These are phyloP conservation scores for Russula ochroleuca DNA, from an alignment of 768 basidiomycete species.

Conservation along the genomic window DNA sequence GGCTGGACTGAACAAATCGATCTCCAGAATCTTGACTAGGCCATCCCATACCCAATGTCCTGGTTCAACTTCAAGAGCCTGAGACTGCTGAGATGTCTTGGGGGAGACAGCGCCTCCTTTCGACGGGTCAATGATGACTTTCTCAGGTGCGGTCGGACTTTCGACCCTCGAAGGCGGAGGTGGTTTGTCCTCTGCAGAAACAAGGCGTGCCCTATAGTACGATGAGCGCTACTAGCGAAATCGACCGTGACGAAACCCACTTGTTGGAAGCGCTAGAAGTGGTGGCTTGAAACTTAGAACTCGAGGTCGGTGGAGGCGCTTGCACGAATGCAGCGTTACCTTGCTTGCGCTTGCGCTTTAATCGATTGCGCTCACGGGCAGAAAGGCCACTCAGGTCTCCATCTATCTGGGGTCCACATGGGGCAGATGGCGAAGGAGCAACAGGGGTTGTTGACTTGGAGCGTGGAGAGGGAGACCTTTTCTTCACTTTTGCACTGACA, in stretches of 20 bases:
- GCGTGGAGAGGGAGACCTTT: constrained; percentile 38
- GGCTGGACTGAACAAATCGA: constrained; percentile 75
- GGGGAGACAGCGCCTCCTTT: constrained; percentile 84
- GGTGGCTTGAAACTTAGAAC: constrained; percentile 59
- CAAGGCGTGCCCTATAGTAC: constrained; percentile 59
- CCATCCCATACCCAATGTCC: constrained; percentile 88
- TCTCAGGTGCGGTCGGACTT: constrained; percentile 57
- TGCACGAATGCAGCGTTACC: constrained; percentile 81
- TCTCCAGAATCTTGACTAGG: constrained; percentile 70
- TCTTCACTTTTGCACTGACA: constrained; percentile 29
- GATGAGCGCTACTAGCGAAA: constrained; percentile 1
- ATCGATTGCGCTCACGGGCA: constrained; percentile 86
- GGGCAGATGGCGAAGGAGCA: constrained; percentile 47
- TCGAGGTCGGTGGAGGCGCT: constrained; percentile 52
- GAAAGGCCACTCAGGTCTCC: constrained; percentile 59
- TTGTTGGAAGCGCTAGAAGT: constrained; percentile 57
- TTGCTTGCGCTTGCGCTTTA: constrained; percentile 91
- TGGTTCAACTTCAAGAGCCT: constrained; percentile 67
- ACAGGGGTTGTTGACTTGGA: constrained; percentile 46
- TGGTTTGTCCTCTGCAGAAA: constrained; percentile 57
- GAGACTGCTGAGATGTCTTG: constrained; percentile 70
- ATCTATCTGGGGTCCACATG: constrained; percentile 40
- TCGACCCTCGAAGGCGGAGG: constrained; percentile 48
- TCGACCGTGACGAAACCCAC: constrained; percentile 34
- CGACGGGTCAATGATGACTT: constrained; percentile 70